Evolutionary conservation across 1,284 basidiomycete genomes (phyloP).

Genomic region (Ceratobasidium theobromae): DNA sequence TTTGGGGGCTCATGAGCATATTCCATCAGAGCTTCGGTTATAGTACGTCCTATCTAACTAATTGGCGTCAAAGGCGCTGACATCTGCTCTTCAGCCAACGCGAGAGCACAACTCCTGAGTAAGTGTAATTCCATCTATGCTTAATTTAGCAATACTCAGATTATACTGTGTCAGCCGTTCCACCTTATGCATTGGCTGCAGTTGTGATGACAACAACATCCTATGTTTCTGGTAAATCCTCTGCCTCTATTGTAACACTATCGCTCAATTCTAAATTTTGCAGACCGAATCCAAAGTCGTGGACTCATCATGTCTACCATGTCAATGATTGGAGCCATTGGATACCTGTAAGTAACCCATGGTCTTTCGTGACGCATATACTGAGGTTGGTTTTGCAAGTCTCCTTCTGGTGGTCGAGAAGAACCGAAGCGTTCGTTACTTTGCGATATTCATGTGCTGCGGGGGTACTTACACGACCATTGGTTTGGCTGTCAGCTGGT

Average conservation of each 20-base stretch:
- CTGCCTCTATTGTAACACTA: no score
- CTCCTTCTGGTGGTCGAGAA: constrained; percentile 52
- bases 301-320: constrained; percentile 59
- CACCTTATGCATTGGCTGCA: constrained; percentile 75
- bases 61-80: constrained; percentile 15
- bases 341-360: constrained; percentile 57
- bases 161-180: constrained; percentile 56
- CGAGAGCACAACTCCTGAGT: constrained; percentile 62
- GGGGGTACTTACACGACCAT: constrained; percentile 69
- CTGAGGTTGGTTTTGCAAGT: constrained; percentile 36
- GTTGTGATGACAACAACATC: constrained; percentile 65
- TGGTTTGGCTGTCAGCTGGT: constrained; percentile 70
- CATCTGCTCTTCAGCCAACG: constrained; percentile 46
- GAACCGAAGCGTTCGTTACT: constrained; percentile 59
- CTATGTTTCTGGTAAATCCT: constrained; percentile 68
- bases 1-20: neutral
- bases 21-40: constrained; percentile 56
- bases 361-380: neutral
- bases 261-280: no score
- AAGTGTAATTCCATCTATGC: neutral
- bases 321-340: constrained; percentile 57
- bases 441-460: constrained; percentile 68
- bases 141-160: constrained; percentile 38
- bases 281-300: constrained; percentile 68
- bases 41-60: constrained; percentile 43